These are phyloP conservation scores for Parietichytrium sp. DNA, from an alignment of 108 stramenopile genomes.

Conservation along the genomic window DNA sequence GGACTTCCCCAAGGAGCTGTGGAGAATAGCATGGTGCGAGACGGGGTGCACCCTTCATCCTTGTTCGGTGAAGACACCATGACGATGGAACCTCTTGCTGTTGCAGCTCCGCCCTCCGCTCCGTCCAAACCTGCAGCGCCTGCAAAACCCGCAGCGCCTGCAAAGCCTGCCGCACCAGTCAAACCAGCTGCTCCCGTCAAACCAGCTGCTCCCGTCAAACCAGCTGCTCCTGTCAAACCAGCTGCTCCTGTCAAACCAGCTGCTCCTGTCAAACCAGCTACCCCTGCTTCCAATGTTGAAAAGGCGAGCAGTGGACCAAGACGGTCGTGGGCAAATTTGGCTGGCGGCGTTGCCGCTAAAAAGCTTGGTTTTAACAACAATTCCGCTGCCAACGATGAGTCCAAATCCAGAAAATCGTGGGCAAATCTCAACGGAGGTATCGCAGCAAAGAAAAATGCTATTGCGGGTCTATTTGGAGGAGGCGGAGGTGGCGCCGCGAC, in stretches of 20 bases:
- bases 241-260: too few relatives aligned
- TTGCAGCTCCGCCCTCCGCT: neutral
- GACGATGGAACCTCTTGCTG: neutral
- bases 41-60: slow-evolving; percentile 21
- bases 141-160: neutral
- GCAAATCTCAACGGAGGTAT: too few relatives aligned
- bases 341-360: too few relatives aligned
- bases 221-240: too few relatives aligned
- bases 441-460: neutral
- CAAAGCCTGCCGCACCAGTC: neutral
- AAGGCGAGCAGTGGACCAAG: too few relatives aligned
- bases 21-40: slow-evolving; percentile 13
- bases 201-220: neutral
- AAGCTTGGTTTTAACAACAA: too few relatives aligned
- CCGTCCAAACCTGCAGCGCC: neutral
- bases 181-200: neutral
- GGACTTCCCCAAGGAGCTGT: slow-evolving; percentile 17
- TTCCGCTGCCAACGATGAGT: too few relatives aligned
- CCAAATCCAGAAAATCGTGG: too few relatives aligned
- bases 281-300: too few relatives aligned
- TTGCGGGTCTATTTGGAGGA: slow-evolving; percentile 10
- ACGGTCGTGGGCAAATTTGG: too few relatives aligned
- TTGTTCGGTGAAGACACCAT: slow-evolving; percentile 18
- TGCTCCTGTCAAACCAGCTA: too few relatives aligned
- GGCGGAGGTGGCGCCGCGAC: neutral